Percentiles rank a stretch among this genome's conserved stretches.
phyloP scores from a whole-genome alignment of 208 protist species.

The Acanthamoeba lugdunensis region DNA sequence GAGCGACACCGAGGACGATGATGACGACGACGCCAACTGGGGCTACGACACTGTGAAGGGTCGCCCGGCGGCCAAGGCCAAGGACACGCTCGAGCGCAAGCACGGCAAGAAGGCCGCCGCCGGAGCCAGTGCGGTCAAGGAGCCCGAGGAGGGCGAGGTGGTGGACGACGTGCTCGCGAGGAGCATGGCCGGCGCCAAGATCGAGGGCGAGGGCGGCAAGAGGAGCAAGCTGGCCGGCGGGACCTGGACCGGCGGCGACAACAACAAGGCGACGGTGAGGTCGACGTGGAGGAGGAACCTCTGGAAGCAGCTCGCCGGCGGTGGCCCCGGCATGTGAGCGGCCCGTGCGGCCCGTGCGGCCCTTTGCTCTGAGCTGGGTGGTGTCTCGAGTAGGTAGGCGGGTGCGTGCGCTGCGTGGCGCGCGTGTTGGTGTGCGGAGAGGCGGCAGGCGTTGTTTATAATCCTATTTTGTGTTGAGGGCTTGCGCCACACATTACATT shows the following conservation, averaged over 20 bases:
- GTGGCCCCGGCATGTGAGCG: not conserved
- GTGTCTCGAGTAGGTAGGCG: no score
- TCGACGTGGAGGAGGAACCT: conserved; percentile 25
- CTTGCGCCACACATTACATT: no score
- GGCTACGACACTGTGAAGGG: conserved; percentile 57
- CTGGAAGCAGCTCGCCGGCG: not conserved
- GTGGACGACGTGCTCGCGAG: not conserved
- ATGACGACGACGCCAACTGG: conserved; percentile 20
- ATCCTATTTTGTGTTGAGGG: no score
- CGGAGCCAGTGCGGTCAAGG: not conserved
- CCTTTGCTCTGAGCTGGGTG: no score
- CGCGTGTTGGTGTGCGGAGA: no score
- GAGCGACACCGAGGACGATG: conserved; percentile 39
- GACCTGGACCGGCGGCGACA: no score
- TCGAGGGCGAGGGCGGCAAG: not conserved
- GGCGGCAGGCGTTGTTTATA: no score
- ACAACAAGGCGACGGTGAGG: not conserved
- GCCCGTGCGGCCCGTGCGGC: no score
- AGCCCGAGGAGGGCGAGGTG: conserved; percentile 14
- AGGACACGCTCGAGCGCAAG: not conserved
- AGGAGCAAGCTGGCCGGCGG: not conserved
- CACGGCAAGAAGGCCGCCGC: not conserved
- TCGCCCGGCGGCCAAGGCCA: not conserved
- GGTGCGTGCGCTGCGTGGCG: no score
- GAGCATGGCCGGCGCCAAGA: not conserved